phyloP scores from a whole-genome alignment of 805 yeast genomes.

The Priceomyces castillae region DNA sequence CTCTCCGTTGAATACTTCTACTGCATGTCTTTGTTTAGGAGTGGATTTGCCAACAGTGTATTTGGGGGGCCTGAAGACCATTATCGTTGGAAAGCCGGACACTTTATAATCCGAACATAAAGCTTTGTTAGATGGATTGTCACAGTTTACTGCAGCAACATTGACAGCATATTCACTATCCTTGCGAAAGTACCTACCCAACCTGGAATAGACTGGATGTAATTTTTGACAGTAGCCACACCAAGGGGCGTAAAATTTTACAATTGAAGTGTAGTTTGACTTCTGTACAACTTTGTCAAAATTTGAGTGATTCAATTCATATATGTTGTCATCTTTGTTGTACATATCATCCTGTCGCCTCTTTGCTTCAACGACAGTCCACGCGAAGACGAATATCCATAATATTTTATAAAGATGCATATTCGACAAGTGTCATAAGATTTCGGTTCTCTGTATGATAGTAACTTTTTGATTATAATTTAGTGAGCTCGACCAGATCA shows the following conservation, averaged over 20 bases:
- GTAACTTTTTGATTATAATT: too few species aligned
- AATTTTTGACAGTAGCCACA: conserved; percentile 89
- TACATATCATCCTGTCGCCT: conserved; percentile 27
- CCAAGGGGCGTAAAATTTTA: conserved; percentile 97
- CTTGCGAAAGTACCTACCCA: conserved; percentile 57
- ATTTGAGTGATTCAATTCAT: conserved; percentile 53
- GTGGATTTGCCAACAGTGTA: conserved; percentile 19
- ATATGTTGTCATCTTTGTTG: conserved; percentile 41
- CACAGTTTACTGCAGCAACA: conserved; percentile 87
- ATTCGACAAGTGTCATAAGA: neutral
- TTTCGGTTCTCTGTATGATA: too few species aligned
- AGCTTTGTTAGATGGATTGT: conserved; percentile 59
- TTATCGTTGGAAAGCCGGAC: conserved; percentile 80
- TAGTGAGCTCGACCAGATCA: too few species aligned
- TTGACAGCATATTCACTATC: conserved; percentile 47
- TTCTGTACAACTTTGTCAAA: conserved; percentile 65
- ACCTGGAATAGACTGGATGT: conserved; percentile 59
- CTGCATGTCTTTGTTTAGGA: conserved; percentile 38
- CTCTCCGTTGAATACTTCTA: conserved; percentile 61
- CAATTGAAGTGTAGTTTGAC: conserved; percentile 76
- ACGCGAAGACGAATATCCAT: neutral
- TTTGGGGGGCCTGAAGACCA: conserved; percentile 83
- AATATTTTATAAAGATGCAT: neutral
- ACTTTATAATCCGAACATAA: conserved; percentile 66
- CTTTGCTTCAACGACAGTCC: neutral